These are phyloP conservation scores for Oldenlandia corymbosa DNA, from an alignment of 257 asterid genomes.

Conservation along the genomic window DNA sequence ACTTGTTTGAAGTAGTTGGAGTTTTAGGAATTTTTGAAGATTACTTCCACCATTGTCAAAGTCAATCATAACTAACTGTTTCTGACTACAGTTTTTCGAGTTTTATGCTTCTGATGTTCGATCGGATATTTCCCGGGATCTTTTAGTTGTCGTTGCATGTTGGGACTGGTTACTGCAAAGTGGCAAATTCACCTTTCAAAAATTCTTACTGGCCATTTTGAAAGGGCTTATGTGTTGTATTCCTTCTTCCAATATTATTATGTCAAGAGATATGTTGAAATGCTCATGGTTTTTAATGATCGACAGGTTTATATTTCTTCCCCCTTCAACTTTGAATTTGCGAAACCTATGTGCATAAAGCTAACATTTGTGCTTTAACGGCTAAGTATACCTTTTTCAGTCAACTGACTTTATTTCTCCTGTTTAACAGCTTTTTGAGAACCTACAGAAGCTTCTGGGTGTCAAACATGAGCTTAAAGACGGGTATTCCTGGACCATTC, in stretches of 20 bases:
- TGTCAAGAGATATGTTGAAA: neutral
- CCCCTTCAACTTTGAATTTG: neutral
- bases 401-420: constrained; percentile 23
- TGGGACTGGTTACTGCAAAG: neutral
- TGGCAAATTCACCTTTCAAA: neutral
- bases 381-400: neutral
- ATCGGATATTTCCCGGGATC: neutral
- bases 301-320: neutral
- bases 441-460: constrained; percentile 63
- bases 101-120: too few relatives aligned
- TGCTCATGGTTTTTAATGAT: neutral
- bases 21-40: neutral
- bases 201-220: neutral
- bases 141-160: neutral
- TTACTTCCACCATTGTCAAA: neutral
- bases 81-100: neutral
- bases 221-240: neutral
- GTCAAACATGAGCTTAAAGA: constrained; percentile 60
- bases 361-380: neutral
- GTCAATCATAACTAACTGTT: neutral
- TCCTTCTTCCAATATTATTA: neutral
- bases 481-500: constrained; percentile 73
- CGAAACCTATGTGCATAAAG: neutral
- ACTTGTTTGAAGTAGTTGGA: neutral
- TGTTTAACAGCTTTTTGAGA: constrained; percentile 52